Percentiles rank a stretch among this genome's conserved stretches.
These are phyloP conservation scores for Fusarium nodosum DNA, from an alignment of 2,329 filamentous ascomycete species.

Conservation along the genomic window DNA sequence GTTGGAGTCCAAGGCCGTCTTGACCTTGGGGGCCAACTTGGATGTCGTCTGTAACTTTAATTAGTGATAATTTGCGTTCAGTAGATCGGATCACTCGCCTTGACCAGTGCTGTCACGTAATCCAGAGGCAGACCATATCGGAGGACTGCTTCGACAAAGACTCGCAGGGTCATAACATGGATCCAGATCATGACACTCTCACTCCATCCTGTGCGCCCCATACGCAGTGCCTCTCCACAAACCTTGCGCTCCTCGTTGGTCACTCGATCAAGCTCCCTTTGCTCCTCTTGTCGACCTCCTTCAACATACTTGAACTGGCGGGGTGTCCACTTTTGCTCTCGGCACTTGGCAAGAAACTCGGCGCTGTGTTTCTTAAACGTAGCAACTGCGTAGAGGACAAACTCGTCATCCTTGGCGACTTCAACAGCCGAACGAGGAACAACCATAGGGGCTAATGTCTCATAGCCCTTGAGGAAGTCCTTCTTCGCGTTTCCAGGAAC, in stretches of 20 bases:
- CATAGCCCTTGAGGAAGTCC: slow-evolving; percentile 91
- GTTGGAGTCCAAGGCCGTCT: slow-evolving; percentile 81
- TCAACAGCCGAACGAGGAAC: slow-evolving; percentile 88
- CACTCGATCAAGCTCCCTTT: slow-evolving; percentile 85
- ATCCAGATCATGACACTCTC: slow-evolving; percentile 97
- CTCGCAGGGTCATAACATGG: slow-evolving; percentile 88
- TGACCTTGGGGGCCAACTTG: slow-evolving; percentile 86
- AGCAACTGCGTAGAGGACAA: slow-evolving; percentile 87
- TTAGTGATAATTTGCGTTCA: slow-evolving; percentile 29
- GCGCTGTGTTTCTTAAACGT: slow-evolving; percentile 91
- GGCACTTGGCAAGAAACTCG: slow-evolving; percentile 92
- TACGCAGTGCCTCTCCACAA: slow-evolving; percentile 89
- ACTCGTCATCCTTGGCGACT: slow-evolving; percentile 89
- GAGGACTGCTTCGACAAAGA: slow-evolving; percentile 98
- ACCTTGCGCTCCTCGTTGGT: slow-evolving; percentile 89
- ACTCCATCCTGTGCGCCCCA: slow-evolving; percentile 93
- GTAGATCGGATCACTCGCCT: slow-evolving; percentile 71
- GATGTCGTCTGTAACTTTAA: slow-evolving; percentile 73
- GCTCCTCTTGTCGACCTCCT: slow-evolving; percentile 89
- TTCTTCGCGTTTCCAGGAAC: slow-evolving; percentile 85
- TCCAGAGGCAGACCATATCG: slow-evolving; percentile 93
- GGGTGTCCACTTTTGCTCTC: slow-evolving; percentile 94
- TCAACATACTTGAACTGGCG: slow-evolving; percentile 94
- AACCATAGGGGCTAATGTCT: slow-evolving; percentile 90
- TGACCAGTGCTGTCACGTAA: slow-evolving; percentile 86